Percentiles rank a stretch among this genome's conserved stretches.
Evolutionary conservation across 2,329 filamentous ascomycete genomes (phyloP).

Genomic region (Exophiala dermatitidis): DNA sequence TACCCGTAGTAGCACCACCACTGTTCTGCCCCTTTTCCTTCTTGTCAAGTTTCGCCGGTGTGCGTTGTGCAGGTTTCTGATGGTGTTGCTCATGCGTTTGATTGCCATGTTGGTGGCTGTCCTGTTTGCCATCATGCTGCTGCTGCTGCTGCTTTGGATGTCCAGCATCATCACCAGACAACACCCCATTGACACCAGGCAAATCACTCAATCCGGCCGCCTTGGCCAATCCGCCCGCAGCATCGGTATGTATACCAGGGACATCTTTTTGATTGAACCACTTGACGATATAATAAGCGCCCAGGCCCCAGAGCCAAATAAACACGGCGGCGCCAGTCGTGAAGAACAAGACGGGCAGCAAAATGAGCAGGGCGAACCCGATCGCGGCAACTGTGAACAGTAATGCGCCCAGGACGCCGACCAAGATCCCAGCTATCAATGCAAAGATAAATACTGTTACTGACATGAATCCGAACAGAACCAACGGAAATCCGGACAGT

Average conservation of each 20-base stretch:
- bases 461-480: constrained; percentile 62
- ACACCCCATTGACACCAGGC: constrained; percentile 6
- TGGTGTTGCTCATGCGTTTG: not conserved
- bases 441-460: constrained; percentile 57
- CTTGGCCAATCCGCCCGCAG: constrained; percentile 9
- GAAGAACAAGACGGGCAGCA: constrained; percentile 62
- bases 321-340: constrained; percentile 56
- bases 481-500: constrained; percentile 59
- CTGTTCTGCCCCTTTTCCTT: not conserved
- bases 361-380: constrained; percentile 57
- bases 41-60: not conserved
- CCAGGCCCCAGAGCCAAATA: constrained; percentile 61
- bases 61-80: not conserved
- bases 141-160: not conserved
- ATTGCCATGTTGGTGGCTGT: not conserved
- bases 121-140: not conserved
- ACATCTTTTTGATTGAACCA: constrained; percentile 23
- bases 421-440: constrained; percentile 51
- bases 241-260: constrained; percentile 12
- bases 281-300: constrained; percentile 41
- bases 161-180: not conserved
- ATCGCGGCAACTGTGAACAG: constrained; percentile 62
- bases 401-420: constrained; percentile 45
- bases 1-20: not conserved
- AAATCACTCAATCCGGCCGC: constrained; percentile 7